Evolutionary conservation across 2,329 filamentous ascomycete species (phyloP).

Genomic region (Lachnellula willkommii): DNA sequence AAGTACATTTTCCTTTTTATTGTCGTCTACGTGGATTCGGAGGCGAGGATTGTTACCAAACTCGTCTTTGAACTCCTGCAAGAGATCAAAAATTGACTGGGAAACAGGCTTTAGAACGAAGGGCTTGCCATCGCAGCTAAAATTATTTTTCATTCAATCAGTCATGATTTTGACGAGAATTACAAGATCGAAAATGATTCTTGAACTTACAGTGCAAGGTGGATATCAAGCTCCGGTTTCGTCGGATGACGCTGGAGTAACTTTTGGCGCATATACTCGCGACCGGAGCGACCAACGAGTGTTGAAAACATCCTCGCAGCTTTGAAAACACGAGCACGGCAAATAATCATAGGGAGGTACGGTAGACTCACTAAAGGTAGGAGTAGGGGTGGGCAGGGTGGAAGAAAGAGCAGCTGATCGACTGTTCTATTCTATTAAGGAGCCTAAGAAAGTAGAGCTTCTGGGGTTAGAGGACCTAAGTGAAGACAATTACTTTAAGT

Average conservation of each 20-base stretch:
- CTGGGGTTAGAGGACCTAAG: too few relatives aligned
- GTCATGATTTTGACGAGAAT: not conserved
- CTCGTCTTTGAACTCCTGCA: conserved; percentile 30
- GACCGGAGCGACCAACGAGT: conserved; percentile 7
- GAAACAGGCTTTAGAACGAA: conserved; percentile 32
- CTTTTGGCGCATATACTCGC: conserved; percentile 42
- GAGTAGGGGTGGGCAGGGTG: too few relatives aligned
- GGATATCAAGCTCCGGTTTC: not conserved
- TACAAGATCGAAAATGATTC: not conserved
- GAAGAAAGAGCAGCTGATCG: too few relatives aligned
- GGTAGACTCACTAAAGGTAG: too few relatives aligned
- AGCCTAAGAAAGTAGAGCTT: too few relatives aligned
- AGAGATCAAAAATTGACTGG: conserved; percentile 31
- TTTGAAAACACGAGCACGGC: conserved; percentile 5
- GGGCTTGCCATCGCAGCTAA: not conserved
- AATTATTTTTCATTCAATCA: too few relatives aligned
- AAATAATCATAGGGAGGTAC: conserved; percentile 3
- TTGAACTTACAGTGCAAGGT: not conserved
- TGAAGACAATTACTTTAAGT: too few relatives aligned
- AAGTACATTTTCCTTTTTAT: conserved; percentile 31
- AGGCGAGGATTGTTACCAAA: conserved; percentile 31
- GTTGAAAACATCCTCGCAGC: conserved; percentile 7
- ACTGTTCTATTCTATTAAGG: not conserved
- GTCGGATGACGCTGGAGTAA: conserved; percentile 37
- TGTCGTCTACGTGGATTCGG: conserved; percentile 35